These are phyloP conservation scores for Phytophthora pisi DNA, from an alignment of 352 stramenopile species.

Conservation along the genomic window DNA sequence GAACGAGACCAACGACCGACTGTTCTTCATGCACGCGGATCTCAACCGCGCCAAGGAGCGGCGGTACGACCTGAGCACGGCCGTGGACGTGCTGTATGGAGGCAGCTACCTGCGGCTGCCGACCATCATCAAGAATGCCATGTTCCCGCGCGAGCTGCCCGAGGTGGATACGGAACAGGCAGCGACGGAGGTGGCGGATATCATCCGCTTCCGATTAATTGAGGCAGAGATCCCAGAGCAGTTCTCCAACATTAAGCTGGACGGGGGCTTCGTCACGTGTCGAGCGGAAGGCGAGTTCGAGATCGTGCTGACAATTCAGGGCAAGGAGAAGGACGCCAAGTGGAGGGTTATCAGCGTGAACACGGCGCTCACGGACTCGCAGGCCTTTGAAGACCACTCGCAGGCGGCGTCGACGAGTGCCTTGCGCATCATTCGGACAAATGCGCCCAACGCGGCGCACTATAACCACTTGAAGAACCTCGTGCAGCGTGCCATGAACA, in stretches of 20 bases:
- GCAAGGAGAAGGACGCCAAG: slow-evolving; percentile 72
- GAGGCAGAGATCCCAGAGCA: slow-evolving; percentile 79
- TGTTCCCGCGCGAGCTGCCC: slow-evolving; percentile 71
- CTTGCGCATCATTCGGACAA: slow-evolving; percentile 81
- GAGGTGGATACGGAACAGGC: slow-evolving; percentile 62
- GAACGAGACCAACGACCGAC: slow-evolving; percentile 84
- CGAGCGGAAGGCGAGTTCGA: slow-evolving; percentile 82
- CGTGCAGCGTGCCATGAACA: slow-evolving; percentile 87
- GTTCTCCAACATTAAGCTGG: slow-evolving; percentile 80
- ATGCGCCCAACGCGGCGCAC: slow-evolving; percentile 67
- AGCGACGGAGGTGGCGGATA: slow-evolving; percentile 70
- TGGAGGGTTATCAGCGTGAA: slow-evolving; percentile 87
- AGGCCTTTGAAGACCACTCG: slow-evolving; percentile 60
- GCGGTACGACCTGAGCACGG: slow-evolving; percentile 81
- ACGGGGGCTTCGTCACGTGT: slow-evolving; percentile 80
- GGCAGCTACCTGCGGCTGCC: slow-evolving; percentile 79
- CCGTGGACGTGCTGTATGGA: slow-evolving; percentile 81
- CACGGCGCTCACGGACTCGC: slow-evolving; percentile 67
- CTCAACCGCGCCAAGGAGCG: slow-evolving; percentile 82
- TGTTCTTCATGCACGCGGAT: slow-evolving; percentile 88
- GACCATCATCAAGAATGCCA: slow-evolving; percentile 73
- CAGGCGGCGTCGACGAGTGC: slow-evolving; percentile 64
- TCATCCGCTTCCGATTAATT: slow-evolving; percentile 85
- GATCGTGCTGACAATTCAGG: slow-evolving; percentile 84
- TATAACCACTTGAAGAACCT: slow-evolving; percentile 88